A percentile compares a stretch with the other conserved stretches of the same genome.
Evolutionary conservation across 495 filamentous ascomycete genomes (phyloP).

Genomic region (Astrocystis sublimbata): DNA sequence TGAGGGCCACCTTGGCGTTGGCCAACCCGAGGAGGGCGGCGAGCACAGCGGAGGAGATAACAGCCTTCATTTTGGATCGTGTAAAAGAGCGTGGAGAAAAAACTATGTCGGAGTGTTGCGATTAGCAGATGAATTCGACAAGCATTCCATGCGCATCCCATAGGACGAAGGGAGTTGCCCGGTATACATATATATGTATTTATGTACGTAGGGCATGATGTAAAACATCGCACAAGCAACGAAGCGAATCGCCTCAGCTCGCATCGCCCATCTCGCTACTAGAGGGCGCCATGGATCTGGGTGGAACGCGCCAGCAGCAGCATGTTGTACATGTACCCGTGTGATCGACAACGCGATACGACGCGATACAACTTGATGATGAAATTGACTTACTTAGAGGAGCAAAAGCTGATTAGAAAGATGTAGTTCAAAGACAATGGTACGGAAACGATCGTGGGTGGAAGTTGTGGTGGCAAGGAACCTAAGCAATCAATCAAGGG

Average conservation of each 20-base stretch:
- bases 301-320: neutral
- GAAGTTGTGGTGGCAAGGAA: neutral
- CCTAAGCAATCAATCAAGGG: neutral
- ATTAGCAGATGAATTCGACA: neutral
- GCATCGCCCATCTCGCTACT: neutral
- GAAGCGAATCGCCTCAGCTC: neutral
- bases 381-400: slow-evolving; percentile 8
- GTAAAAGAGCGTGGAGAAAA: slow-evolving; percentile 29
- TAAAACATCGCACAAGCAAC: neutral
- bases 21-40: slow-evolving; percentile 42
- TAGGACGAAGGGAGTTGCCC: neutral
- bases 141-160: neutral
- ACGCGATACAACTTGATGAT: neutral
- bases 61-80: slow-evolving; percentile 48
- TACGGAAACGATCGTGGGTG: slow-evolving; percentile 8
- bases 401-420: slow-evolving; percentile 6
- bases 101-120: slow-evolving; percentile 4
- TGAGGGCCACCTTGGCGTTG: slow-evolving; percentile 39
- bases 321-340: neutral
- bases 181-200: neutral
- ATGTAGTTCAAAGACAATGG: neutral
- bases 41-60: slow-evolving; percentile 33
- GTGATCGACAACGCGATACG: neutral
- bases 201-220: too few species aligned
- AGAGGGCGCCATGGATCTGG: neutral